Evolutionary conservation across 1,284 basidiomycete genomes (phyloP).

Genomic region (Peniophora sp.): DNA sequence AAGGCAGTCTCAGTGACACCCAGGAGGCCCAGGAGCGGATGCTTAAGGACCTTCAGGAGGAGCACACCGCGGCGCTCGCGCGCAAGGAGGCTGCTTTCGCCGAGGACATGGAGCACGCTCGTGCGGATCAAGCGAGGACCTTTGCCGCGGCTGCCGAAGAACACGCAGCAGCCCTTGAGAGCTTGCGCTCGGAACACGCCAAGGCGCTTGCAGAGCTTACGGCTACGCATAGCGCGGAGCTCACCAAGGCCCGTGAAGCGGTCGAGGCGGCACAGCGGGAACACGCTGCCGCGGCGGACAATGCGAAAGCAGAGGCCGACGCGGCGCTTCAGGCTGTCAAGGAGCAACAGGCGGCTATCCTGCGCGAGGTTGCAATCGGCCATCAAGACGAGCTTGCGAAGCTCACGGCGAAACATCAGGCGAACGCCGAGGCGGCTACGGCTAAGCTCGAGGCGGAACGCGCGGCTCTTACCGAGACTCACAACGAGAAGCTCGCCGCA

Average conservation of each 20-base stretch:
- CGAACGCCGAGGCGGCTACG: slow-evolving; percentile 21
- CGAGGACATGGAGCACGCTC: slow-evolving; percentile 55
- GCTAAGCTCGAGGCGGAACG: slow-evolving; percentile 19
- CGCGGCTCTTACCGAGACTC: slow-evolving; percentile 21
- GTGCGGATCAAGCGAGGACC: slow-evolving; percentile 48
- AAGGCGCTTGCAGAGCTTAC: slow-evolving; percentile 34
- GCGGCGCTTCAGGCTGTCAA: slow-evolving; percentile 37
- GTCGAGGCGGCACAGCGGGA: slow-evolving; percentile 41
- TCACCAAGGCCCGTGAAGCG: slow-evolving; percentile 38
- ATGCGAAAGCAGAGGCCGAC: slow-evolving; percentile 42
- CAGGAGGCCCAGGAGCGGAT: slow-evolving; percentile 55
- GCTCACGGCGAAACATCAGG: slow-evolving; percentile 38
- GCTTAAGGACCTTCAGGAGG: slow-evolving; percentile 58
- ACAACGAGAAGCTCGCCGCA: slow-evolving; percentile 31
- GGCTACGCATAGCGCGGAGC: slow-evolving; percentile 43
- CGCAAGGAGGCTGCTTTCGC: slow-evolving; percentile 56
- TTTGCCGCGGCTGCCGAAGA: slow-evolving; percentile 53
- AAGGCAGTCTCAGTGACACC: slow-evolving; percentile 65
- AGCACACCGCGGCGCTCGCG: slow-evolving; percentile 53
- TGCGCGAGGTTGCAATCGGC: slow-evolving; percentile 45
- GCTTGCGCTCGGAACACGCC: slow-evolving; percentile 32
- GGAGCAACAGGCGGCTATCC: slow-evolving; percentile 46
- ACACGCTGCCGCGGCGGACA: slow-evolving; percentile 26
- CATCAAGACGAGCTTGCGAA: slow-evolving; percentile 45
- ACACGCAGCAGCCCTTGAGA: slow-evolving; percentile 34